Evolutionary conservation across 108 stramenopile species (phyloP).

Genomic region (Skeletonema grethae): DNA sequence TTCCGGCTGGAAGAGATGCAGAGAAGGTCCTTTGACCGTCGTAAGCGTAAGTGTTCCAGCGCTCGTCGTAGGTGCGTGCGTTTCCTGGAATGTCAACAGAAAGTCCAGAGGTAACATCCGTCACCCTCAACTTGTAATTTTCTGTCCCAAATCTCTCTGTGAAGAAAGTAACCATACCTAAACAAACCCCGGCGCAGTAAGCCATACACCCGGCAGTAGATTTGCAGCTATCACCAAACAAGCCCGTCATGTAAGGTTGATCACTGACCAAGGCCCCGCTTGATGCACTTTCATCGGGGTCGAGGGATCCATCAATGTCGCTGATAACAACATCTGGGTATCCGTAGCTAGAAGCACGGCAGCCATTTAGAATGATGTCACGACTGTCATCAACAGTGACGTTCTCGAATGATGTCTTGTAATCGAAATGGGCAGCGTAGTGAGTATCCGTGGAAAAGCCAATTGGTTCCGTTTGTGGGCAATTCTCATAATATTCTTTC

Average conservation of each 20-base stretch:
- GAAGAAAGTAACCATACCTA: conserved; percentile 33
- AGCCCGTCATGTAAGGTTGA: conserved; percentile 10
- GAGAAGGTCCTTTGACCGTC: conserved; percentile 28
- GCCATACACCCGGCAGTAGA: conserved; percentile 25
- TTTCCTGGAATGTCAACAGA: conserved; percentile 23
- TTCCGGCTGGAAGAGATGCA: conserved; percentile 48
- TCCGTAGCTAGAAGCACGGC: conserved; percentile 20
- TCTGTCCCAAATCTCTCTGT: conserved; percentile 53
- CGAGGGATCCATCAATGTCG: conserved; percentile 43
- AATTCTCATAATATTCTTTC: conserved; percentile 13
- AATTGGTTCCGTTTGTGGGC: conserved; percentile 16
- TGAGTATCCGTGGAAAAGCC: neutral
- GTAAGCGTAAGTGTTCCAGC: conserved; percentile 14
- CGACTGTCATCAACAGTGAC: conserved; percentile 37
- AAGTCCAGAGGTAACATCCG: conserved; percentile 13
- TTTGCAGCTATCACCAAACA: conserved; percentile 21
- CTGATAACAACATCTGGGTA: conserved; percentile 47
- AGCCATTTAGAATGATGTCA: conserved; percentile 29
- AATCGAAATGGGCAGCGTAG: conserved; percentile 37
- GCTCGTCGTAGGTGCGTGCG: conserved; percentile 13
- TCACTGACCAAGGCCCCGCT: conserved; percentile 10
- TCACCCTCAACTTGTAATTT: conserved; percentile 30
- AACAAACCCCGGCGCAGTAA: conserved; percentile 43
- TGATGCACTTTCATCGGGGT: conserved; percentile 25
- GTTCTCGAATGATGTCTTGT: conserved; percentile 35